A percentile compares a stretch with the other conserved stretches of the same genome.
These are phyloP conservation scores for Xylaria venustula DNA, from an alignment of 495 filamentous ascomycete genomes.

Conservation along the genomic window DNA sequence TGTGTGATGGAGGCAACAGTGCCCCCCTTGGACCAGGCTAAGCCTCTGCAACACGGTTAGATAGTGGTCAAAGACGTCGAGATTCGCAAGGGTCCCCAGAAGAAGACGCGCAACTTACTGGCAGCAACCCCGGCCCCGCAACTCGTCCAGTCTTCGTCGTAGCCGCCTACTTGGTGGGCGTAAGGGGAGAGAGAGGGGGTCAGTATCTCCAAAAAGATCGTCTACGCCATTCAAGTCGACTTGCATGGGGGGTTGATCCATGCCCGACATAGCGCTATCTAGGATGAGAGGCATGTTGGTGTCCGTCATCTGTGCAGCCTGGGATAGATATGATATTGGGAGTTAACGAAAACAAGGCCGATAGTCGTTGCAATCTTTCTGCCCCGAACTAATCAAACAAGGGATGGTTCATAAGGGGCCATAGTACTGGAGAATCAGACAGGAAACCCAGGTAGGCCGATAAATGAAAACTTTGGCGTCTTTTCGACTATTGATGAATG, in stretches of 20 bases:
- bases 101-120: slow-evolving; percentile 58
- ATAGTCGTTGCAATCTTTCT: background rate
- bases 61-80: slow-evolving; percentile 2
- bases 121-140: slow-evolving; percentile 75
- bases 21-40: slow-evolving; percentile 88
- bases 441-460: background rate
- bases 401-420: background rate
- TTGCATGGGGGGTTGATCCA: slow-evolving; percentile 54
- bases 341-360: background rate
- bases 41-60: slow-evolving; percentile 52
- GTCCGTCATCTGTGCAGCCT: slow-evolving; percentile 21
- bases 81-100: background rate
- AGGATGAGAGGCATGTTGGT: slow-evolving; percentile 39
- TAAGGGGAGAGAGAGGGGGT: slow-evolving; percentile 53
- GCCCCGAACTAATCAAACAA: background rate
- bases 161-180: slow-evolving; percentile 62
- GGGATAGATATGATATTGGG: background rate
- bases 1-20: slow-evolving; percentile 79
- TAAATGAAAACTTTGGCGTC: no score
- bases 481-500: no score
- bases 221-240: slow-evolving; percentile 66
- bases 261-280: slow-evolving; percentile 25
- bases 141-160: slow-evolving; percentile 71
- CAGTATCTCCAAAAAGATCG: slow-evolving; percentile 74
- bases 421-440: background rate